Conservation (phyloP, 306 rosid genomes). For the Trichosanthes truncata region DNA sequence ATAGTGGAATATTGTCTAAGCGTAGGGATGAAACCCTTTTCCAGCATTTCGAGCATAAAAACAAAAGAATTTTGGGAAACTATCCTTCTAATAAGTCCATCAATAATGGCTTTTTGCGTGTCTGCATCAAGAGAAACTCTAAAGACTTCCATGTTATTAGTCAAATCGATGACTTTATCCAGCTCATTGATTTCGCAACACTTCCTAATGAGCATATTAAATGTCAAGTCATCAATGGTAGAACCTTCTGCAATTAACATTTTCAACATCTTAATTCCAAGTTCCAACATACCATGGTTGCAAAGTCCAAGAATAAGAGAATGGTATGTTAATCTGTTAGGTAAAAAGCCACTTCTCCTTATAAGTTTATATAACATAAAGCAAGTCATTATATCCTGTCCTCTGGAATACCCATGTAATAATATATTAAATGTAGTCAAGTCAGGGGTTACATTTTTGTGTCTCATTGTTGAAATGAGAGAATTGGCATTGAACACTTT, state of each 20-base stretch:
- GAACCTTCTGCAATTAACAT: constrained; percentile 36
- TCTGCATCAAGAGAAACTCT: constrained; percentile 32
- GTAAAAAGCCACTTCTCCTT: constrained; percentile 28
- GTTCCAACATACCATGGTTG: constrained; percentile 39
- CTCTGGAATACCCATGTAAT: constrained; percentile 59
- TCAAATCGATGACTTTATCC: constrained; percentile 37
- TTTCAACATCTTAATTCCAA: constrained; percentile 54
- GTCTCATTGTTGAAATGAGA: constrained; percentile 43
- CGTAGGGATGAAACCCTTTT: constrained; percentile 46
- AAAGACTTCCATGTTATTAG: constrained; percentile 30
- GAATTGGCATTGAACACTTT: constrained; percentile 27
- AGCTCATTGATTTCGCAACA: constrained; percentile 42
- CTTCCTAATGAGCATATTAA: constrained; percentile 51
- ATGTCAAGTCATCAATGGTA: constrained; percentile 35
- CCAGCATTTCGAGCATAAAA: constrained; percentile 45
- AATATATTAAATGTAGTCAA: constrained; percentile 61
- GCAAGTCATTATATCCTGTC: constrained; percentile 27
- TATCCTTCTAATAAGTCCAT: constrained; percentile 38
- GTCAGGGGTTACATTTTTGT: constrained; percentile 31
- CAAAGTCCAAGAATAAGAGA: constrained; percentile 57
- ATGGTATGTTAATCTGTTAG: constrained; percentile 52
- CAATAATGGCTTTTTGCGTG: constrained; percentile 39
- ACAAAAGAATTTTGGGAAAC: constrained; percentile 33
- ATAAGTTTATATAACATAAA: constrained; percentile 31
- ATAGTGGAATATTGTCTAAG: constrained; percentile 43